phyloP scores from a whole-genome alignment of 192 early-diverging fungal species.

The Coemansia sp. region DNA sequence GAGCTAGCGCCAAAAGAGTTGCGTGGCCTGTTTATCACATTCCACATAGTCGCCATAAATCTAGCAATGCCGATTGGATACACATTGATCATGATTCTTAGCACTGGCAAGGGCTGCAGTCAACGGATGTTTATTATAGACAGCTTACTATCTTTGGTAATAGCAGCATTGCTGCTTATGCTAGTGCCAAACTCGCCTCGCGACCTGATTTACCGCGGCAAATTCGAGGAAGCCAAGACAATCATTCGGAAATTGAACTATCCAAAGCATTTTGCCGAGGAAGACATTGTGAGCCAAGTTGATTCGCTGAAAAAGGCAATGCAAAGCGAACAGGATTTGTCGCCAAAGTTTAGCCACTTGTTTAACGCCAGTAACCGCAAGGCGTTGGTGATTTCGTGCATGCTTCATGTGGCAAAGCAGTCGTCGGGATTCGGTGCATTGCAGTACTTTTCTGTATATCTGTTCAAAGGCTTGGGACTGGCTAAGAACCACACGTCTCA shows the following conservation, averaged over 20 bases:
- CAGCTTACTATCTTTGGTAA: constrained; percentile 5
- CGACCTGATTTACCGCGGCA: constrained; percentile 24
- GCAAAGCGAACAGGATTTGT: background rate
- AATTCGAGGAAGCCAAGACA: constrained; percentile 10
- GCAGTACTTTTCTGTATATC: constrained; percentile 28
- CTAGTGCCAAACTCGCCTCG: constrained; percentile 38
- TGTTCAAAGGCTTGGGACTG: constrained; percentile 21
- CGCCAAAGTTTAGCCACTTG: constrained; percentile 18
- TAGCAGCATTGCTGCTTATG: constrained; percentile 5
- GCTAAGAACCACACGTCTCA: constrained; percentile 6
- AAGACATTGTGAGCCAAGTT: constrained; percentile 2
- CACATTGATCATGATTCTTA: constrained; percentile 10
- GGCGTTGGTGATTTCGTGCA: constrained; percentile 18
- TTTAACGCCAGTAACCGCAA: constrained; percentile 12
- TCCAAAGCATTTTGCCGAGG: constrained; percentile 4
- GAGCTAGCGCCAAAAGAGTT: constrained; percentile 37
- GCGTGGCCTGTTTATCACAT: constrained; percentile 33
- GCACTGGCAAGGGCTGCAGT: background rate
- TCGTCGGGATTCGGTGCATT: constrained; percentile 27
- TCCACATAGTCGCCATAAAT: constrained; percentile 26
- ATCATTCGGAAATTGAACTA: constrained; percentile 17
- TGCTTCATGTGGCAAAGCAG: constrained; percentile 29
- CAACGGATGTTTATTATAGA: constrained; percentile 20
- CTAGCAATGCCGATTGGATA: constrained; percentile 26
- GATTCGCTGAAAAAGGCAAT: constrained; percentile 8